Evolutionary conservation across 352 stramenopile species (phyloP).

Genomic region (Phytophthora quininea): DNA sequence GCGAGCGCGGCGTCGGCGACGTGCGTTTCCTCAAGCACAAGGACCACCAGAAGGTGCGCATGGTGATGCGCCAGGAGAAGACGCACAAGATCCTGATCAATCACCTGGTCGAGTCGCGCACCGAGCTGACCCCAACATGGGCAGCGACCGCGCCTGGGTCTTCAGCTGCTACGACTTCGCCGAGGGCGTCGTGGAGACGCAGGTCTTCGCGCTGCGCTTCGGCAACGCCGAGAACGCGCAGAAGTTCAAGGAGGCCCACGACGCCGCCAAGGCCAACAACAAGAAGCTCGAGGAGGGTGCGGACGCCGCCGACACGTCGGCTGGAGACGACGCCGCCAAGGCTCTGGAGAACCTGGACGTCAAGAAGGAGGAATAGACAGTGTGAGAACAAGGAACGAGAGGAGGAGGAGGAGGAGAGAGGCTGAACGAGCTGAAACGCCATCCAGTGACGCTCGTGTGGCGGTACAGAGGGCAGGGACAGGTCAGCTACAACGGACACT

Average conservation of each 20-base stretch:
- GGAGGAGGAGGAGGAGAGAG: no score
- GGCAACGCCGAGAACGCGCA: slow-evolving; percentile 95
- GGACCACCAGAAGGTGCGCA: slow-evolving; percentile 92
- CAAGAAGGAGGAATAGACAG: slow-evolving; percentile 87
- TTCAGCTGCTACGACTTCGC: slow-evolving; percentile 99
- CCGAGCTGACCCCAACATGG: slow-evolving; percentile 96
- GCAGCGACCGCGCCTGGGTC: slow-evolving; percentile 96
- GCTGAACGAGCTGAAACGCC: no score
- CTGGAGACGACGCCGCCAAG: slow-evolving; percentile 93
- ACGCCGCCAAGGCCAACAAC: slow-evolving; percentile 94
- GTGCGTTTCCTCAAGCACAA: slow-evolving; percentile 98
- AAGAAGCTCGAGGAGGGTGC: slow-evolving; percentile 92
- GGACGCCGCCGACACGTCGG: slow-evolving; percentile 90
- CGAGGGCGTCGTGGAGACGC: slow-evolving; percentile 92
- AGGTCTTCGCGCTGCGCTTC: slow-evolving; percentile 94
- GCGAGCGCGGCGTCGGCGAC: slow-evolving; percentile 96
- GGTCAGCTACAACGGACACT: background rate
- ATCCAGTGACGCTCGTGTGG: background rate
- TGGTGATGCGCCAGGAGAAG: slow-evolving; percentile 99
- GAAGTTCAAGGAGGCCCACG: slow-evolving; percentile 97
- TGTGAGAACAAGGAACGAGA: background rate
- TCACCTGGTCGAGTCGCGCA: slow-evolving; percentile 96
- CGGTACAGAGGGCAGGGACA: background rate
- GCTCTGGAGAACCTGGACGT: slow-evolving; percentile 91
- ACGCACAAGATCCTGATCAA: slow-evolving; percentile 99